These are phyloP conservation scores for Phanerochaete carnosa DNA, from an alignment of 768 basidiomycete genomes.

Conservation along the genomic window DNA sequence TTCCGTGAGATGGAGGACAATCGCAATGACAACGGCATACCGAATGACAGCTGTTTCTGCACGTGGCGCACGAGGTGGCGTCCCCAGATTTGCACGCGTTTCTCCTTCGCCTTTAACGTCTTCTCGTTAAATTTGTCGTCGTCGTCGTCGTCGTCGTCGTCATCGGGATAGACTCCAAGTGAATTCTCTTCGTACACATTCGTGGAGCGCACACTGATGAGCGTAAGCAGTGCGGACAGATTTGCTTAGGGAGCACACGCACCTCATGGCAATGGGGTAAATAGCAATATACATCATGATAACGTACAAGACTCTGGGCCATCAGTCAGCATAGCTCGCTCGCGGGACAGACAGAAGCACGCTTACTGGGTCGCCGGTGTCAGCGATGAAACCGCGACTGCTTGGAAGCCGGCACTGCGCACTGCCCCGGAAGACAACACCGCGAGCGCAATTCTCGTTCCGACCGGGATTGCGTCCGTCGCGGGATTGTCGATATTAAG, in stretches of 20 bases:
- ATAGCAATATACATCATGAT: slow-evolving; percentile 93
- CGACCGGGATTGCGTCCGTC: slow-evolving; percentile 66
- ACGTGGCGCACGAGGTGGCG: slow-evolving; percentile 79
- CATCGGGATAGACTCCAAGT: slow-evolving; percentile 66
- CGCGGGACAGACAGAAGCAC: background rate
- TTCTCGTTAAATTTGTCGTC: slow-evolving; percentile 21
- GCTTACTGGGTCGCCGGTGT: slow-evolving; percentile 87
- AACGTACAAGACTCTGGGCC: slow-evolving; percentile 70
- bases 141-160: slow-evolving; percentile 30
- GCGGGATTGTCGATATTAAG: slow-evolving; percentile 79
- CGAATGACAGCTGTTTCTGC: slow-evolving; percentile 87
- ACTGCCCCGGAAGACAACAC: slow-evolving; percentile 79
- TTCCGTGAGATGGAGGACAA: background rate
- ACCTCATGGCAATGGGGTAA: slow-evolving; percentile 84
- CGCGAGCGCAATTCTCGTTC: slow-evolving; percentile 67
- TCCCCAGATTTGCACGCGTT: slow-evolving; percentile 66
- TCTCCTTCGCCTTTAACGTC: slow-evolving; percentile 21
- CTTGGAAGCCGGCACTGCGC: slow-evolving; percentile 82
- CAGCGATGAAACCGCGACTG: slow-evolving; percentile 64
- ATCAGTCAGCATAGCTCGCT: background rate
- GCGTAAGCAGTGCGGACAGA: background rate
- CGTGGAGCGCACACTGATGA: slow-evolving; percentile 79
- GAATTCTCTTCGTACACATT: slow-evolving; percentile 94
- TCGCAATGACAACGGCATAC: slow-evolving; percentile 35
- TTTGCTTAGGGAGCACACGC: background rate